Evolutionary conservation across 202 grass and related monocot genomes (phyloP).

Genomic region (Brachypodium distachyon): DNA sequence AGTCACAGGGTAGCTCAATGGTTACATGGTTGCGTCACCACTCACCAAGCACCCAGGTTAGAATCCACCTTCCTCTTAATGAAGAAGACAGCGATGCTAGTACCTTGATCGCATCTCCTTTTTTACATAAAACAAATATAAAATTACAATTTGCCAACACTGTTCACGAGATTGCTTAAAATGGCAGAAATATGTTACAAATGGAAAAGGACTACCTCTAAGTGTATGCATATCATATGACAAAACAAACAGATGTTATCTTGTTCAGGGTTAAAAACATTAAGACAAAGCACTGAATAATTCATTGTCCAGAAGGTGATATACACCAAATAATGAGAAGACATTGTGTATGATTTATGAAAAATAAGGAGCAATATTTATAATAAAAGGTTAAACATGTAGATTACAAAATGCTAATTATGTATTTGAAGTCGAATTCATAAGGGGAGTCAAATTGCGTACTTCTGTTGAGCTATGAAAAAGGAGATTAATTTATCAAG

Average conservation of each 20-base stretch:
- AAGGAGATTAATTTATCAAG: not conserved
- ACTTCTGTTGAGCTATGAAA: not conserved
- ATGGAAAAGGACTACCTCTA: not conserved
- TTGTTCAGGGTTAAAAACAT: not conserved
- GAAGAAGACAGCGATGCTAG: not conserved
- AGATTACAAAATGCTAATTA: not conserved
- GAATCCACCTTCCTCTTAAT: not conserved
- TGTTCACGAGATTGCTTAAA: not conserved
- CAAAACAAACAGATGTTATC: not conserved
- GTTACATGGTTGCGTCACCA: no score
- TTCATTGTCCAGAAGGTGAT: not conserved
- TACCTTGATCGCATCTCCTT: not conserved
- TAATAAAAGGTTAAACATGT: not conserved
- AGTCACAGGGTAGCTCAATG: not conserved
- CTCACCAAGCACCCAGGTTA: no score
- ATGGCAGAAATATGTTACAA: not conserved
- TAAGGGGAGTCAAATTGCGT: not conserved
- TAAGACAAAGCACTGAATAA: not conserved
- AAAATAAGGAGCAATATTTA: not conserved
- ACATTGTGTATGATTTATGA: not conserved
- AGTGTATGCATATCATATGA: not conserved
- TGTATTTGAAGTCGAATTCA: not conserved
- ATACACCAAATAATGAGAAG: not conserved
- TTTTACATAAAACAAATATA: not conserved
- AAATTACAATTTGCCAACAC: not conserved